Base-by-base conservation (phyloP, 306 rosid genomes). In the Vachellia pachyceras region DNA sequence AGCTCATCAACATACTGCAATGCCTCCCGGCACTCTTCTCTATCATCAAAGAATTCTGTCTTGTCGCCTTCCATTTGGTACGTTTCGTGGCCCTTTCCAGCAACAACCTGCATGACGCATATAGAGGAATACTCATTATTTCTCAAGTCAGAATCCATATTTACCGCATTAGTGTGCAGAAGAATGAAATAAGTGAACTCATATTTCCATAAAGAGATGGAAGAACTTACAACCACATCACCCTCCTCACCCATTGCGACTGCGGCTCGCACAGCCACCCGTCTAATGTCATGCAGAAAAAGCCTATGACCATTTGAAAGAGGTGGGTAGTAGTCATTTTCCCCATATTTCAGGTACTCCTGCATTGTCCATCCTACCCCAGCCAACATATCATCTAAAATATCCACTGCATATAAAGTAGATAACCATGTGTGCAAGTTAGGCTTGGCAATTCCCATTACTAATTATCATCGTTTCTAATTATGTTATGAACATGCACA, bases 171-270 rank as follows among this genome's bases (percentile, higher is more conserved):
- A 35, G 41, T 60, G 54, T 22, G 73, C 60, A 17, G 74, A 66
- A 72, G 66, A 65, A 76, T 73, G 65, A 17, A 64, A 70, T 58
- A 23, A 58, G 65, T 3, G 73, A 64, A 77, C 7, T 22, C 35
- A 58, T 55, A 20, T 23, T 23, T 58, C 14, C 36, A 79, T n/a
- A 77, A 83, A 84, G 89, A 20, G 89, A 23, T 87, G 82, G 61
- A 74, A 78, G 76, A 87, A 93, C 99, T 95, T 90, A 91, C 98
- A 85, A 95, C 93, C 82, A 95, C 88, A 84, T 95, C 99, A 67
- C 94, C 98, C 87, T 93, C 99, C 90, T 95, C 99, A 12, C 98
- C 98, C 98, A 95, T 93, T 83, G 99, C 99, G 84, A 95, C 98
- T 18, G 97, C 93, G 86, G 92, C 91, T 52, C 99, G 96, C 75